Evolutionary conservation across 2,329 filamentous ascomycete species (phyloP).

Genomic region (Colletotrichum phormii): DNA sequence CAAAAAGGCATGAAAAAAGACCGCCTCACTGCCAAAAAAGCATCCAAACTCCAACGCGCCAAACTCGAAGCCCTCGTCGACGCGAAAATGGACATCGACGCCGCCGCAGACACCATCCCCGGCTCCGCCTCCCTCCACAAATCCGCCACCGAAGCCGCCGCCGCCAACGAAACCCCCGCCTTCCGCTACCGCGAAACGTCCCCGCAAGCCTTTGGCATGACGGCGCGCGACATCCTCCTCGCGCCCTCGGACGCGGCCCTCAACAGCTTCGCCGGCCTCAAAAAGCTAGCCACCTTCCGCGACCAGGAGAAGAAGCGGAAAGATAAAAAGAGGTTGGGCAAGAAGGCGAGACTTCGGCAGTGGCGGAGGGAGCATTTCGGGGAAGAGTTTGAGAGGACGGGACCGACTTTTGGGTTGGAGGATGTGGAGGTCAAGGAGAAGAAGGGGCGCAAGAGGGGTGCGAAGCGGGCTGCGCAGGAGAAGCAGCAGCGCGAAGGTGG

Average conservation of each 20-base stretch:
- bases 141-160: constrained; percentile 41
- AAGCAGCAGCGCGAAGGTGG: not conserved
- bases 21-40: constrained; percentile 70
- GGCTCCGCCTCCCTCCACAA: constrained; percentile 49
- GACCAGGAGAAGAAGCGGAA: constrained; percentile 89
- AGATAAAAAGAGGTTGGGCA: constrained; percentile 89
- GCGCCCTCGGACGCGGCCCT: constrained; percentile 87
- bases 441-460: constrained; percentile 40
- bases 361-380: constrained; percentile 80
- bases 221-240: constrained; percentile 86
- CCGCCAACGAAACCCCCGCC: constrained; percentile 39
- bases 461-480: constrained; percentile 25
- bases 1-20: constrained; percentile 70
- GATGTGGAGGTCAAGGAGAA: constrained; percentile 38
- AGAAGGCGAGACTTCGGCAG: constrained; percentile 90
- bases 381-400: constrained; percentile 65
- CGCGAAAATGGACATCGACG: constrained; percentile 79
- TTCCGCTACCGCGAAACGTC: constrained; percentile 98
- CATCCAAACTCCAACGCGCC: constrained; percentile 82
- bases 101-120: constrained; percentile 58
- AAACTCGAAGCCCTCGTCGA: constrained; percentile 90
- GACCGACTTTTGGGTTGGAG: constrained; percentile 70
- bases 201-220: constrained; percentile 89
- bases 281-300: constrained; percentile 92
- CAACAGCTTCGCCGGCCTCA: constrained; percentile 91